phyloP scores from a whole-genome alignment of 345 rosid species.

The Cardiospermum halicacabum region DNA sequence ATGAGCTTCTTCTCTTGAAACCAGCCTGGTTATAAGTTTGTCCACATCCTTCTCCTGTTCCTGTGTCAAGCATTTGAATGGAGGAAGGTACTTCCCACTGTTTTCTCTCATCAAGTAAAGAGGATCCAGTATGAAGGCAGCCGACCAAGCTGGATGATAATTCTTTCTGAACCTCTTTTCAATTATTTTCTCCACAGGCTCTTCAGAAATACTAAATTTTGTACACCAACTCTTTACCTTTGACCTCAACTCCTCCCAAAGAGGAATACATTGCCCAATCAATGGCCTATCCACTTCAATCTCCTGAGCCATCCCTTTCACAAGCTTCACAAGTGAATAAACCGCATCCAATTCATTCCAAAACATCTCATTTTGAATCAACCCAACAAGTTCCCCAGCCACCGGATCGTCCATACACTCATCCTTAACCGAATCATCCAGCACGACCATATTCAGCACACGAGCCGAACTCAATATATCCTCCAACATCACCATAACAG shows the following conservation, averaged over 20 bases:
- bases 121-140: slow-evolving; percentile 57
- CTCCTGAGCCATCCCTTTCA: slow-evolving; percentile 45
- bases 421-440: slow-evolving; percentile 40
- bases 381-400: slow-evolving; percentile 34
- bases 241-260: slow-evolving; percentile 48
- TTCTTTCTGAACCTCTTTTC: slow-evolving; percentile 52
- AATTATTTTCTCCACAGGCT: slow-evolving; percentile 38
- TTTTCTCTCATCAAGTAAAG: slow-evolving; percentile 37
- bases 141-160: slow-evolving; percentile 60
- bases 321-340: slow-evolving; percentile 42
- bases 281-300: slow-evolving; percentile 44
- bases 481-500: slow-evolving; percentile 40
- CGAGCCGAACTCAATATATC: slow-evolving; percentile 39
- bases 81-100: slow-evolving; percentile 53
- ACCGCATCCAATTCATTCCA: slow-evolving; percentile 55
- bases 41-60: slow-evolving; percentile 59
- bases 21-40: slow-evolving; percentile 44
- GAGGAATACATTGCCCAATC: slow-evolving; percentile 52
- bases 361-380: slow-evolving; percentile 42
- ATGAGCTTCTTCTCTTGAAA: slow-evolving; percentile 50
- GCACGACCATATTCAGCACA: slow-evolving; percentile 37
- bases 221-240: slow-evolving; percentile 54
- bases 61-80: slow-evolving; percentile 46
- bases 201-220: slow-evolving; percentile 37
- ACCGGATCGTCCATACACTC: slow-evolving; percentile 35